Evolutionary conservation across 306 rosid species (phyloP), one percentile per base, ranked within the genome.

Genomic region (Calophaca sinica): DNA sequence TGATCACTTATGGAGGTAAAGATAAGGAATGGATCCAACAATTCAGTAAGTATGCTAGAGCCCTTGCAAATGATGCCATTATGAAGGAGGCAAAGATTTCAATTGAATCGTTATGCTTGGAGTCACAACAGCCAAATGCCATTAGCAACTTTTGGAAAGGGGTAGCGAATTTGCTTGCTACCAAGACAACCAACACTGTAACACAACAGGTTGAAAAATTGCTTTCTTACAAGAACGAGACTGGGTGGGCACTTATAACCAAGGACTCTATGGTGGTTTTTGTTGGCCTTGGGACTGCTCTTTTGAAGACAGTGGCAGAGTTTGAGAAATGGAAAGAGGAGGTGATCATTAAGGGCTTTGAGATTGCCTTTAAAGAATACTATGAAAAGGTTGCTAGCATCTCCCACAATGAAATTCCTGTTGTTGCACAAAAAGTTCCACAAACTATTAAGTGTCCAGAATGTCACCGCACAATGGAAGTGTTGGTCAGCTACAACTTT

Each of bases 401-500:
- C 67, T 54, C 84, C 44, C 72, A 77, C 29, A 70, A 83, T 0
- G 85, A 86, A 4, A 77, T 83, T 20, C 80, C 85, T 0, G 60
- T 52, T 1, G 28, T 60, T 0, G 71, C 59, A 4, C 86, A 88
- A 13, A 84, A 81, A 68, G 74, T 80, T 3, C 88, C 93, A 1
- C 78, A 79, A 29, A 32, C 14, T 2, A 77, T 88, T 59, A 62
- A 75, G 9, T 88, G 93, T 41, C 88, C 88, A 0, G 88, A 88
- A 4, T 88, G 92, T 45, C 79, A 72, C 6, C 83, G 87, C 6
- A 60, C 75, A 5, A 87, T 89, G 94, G 88, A 87, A 50, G 75
- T 86, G 4, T 84, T 53, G 33, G 52, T 89, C 74, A 87, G 85
- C 81, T 89, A 84, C 83, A 87, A 87, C 75, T 89, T 88, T 7